Evolutionary conservation across 257 asterid species (phyloP).

Genomic region (Solanum chiquidenum): DNA sequence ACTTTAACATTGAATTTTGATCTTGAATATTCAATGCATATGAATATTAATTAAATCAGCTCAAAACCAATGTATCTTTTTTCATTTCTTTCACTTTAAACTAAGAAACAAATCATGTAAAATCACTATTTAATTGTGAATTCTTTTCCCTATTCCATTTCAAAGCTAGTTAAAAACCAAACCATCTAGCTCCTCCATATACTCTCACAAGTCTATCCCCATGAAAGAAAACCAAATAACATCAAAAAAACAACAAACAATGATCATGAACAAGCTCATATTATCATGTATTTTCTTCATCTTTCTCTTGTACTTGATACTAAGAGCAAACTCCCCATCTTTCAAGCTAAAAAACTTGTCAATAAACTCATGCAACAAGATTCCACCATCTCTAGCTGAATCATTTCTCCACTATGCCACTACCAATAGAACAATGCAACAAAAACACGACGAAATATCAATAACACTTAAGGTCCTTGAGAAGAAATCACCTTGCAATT

Average conservation of each 20-base stretch:
- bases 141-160: not conserved
- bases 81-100: not conserved
- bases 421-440: constrained; percentile 10
- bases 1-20: not conserved
- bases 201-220: not conserved
- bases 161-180: not conserved
- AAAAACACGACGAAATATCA: constrained; percentile 14
- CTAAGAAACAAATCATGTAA: not conserved
- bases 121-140: not conserved
- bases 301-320: not conserved
- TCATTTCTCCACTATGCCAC: constrained; percentile 26
- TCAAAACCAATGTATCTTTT: not conserved
- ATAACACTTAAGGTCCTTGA: constrained; percentile 13
- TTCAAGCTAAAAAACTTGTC: not conserved
- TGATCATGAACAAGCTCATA: constrained; percentile 1
- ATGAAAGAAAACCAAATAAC: not conserved
- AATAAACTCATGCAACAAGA: constrained; percentile 15
- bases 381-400: constrained; percentile 19
- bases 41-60: not conserved
- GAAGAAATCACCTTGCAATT: constrained; percentile 30
- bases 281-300: not conserved
- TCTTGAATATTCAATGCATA: not conserved
- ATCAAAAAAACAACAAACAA: constrained; percentile 8
- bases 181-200: not conserved
- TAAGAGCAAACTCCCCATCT: not conserved